Evolutionary conservation across 2,329 filamentous ascomycete genomes (phyloP).

Genomic region (Talaromyces rugulosus): DNA sequence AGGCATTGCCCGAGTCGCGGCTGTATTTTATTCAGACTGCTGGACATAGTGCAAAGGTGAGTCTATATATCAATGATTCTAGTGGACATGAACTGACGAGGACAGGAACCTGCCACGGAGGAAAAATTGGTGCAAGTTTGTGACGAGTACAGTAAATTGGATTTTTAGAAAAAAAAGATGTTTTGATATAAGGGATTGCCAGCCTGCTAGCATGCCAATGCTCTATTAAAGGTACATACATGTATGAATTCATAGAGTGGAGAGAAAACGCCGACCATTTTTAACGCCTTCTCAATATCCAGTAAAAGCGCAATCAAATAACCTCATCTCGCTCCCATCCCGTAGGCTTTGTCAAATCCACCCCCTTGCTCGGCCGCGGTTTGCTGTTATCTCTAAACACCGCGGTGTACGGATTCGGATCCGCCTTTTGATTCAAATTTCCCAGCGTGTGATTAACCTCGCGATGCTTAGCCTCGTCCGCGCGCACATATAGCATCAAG

Average conservation of each 20-base stretch:
- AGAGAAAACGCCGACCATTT: not conserved
- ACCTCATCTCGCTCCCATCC: constrained; percentile 86
- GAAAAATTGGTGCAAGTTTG: constrained; percentile 2
- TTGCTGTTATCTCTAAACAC: constrained; percentile 67
- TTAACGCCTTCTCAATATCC: not conserved
- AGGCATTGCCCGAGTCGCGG: not conserved
- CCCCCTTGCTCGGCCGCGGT: constrained; percentile 67
- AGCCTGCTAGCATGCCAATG: not conserved
- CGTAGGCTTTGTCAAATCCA: constrained; percentile 59
- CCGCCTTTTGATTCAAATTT: constrained; percentile 77
- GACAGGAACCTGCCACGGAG: constrained; percentile 1
- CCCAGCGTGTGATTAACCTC: constrained; percentile 95
- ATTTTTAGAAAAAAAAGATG: not conserved
- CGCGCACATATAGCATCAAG: constrained; percentile 79
- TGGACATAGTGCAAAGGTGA: constrained; percentile 1
- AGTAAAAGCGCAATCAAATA: constrained; percentile 40
- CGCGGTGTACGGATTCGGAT: constrained; percentile 89
- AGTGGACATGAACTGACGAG: not conserved
- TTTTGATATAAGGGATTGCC: not conserved
- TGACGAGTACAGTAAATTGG: not conserved
- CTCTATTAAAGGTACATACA: not conserved
- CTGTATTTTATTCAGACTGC: not conserved
- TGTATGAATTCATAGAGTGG: not conserved
- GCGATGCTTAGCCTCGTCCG: constrained; percentile 84
- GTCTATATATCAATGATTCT: not conserved